Evolutionary conservation across 257 asterid species (phyloP).

Genomic region (Solanum clarkiae): DNA sequence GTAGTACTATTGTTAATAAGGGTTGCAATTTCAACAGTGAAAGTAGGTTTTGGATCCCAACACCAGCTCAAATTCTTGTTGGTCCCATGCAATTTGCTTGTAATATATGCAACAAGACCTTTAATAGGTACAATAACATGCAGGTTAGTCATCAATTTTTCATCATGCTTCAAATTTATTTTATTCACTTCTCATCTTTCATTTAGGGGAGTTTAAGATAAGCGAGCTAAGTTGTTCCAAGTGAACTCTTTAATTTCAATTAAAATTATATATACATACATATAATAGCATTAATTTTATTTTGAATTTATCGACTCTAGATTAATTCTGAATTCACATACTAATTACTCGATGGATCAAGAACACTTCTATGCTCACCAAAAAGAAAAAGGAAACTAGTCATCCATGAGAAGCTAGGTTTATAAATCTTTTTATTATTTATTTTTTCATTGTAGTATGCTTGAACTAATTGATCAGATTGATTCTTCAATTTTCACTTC

Average conservation of each 20-base stretch:
- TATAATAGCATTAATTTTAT: not conserved
- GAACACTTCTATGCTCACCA: not conserved
- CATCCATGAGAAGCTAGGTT: not conserved
- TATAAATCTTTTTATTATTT: not conserved
- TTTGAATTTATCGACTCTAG: not conserved
- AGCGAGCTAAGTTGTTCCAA: not conserved
- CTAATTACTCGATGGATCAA: not conserved
- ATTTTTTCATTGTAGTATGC: not conserved
- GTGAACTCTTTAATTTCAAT: not conserved
- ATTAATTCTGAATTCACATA: not conserved
- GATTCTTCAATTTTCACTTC: not conserved
- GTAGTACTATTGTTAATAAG: not conserved
- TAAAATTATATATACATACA: not conserved
- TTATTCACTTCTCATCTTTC: not conserved
- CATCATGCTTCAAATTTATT: not conserved
- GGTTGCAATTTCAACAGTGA: slow-evolving; percentile 14
- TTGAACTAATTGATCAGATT: not conserved
- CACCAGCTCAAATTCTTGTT: slow-evolving; percentile 83
- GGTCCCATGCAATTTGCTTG: slow-evolving; percentile 96
- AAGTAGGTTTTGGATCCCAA: slow-evolving; percentile 85
- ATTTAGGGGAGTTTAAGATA: not conserved
- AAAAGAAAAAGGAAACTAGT: not conserved
- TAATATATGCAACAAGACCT: slow-evolving; percentile 71
- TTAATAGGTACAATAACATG: slow-evolving; percentile 94
- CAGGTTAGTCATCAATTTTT: slow-evolving; percentile 41